Conservation (phyloP, 1,284 basidiomycete species). For the Trichosporon inkin region DNA sequence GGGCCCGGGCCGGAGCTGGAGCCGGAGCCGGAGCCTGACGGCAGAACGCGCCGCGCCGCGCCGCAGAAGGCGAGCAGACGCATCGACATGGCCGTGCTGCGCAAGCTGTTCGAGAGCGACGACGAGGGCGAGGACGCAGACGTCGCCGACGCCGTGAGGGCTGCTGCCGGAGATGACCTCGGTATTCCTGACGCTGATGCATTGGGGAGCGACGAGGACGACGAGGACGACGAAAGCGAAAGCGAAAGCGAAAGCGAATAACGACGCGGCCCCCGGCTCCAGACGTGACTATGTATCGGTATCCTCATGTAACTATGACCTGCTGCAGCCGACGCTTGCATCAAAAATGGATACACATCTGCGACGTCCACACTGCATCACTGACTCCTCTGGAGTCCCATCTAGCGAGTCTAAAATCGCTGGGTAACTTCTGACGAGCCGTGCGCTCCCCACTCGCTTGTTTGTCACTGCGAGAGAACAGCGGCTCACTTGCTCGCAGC, state of each 20-base stretch:
- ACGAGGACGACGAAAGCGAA: not conserved
- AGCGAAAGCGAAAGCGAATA: not conserved
- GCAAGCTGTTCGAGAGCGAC: not conserved
- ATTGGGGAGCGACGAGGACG: not conserved
- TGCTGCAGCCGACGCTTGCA: not conserved
- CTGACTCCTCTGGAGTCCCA: no score
- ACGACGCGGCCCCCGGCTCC: not conserved
- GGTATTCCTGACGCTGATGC: not conserved
- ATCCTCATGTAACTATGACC: not conserved
- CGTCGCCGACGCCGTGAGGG: slow-evolving; percentile 1
- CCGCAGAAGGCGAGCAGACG: not conserved
- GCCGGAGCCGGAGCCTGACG: not conserved
- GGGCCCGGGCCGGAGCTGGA: not conserved
- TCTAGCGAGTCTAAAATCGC: no score
- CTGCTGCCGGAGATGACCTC: not conserved
- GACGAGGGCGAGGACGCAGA: slow-evolving; percentile 1
- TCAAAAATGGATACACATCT: not conserved
- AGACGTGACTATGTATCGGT: not conserved
- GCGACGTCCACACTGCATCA: no score
- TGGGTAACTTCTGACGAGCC: no score
- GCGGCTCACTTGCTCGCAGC: not conserved
- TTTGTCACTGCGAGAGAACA: not conserved
- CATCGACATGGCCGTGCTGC: slow-evolving; percentile 12
- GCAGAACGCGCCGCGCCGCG: no score
- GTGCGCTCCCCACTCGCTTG: no score